phyloP scores from a whole-genome alignment of 2,329 filamentous ascomycete genomes.

The Cladosporium halotolerans region DNA sequence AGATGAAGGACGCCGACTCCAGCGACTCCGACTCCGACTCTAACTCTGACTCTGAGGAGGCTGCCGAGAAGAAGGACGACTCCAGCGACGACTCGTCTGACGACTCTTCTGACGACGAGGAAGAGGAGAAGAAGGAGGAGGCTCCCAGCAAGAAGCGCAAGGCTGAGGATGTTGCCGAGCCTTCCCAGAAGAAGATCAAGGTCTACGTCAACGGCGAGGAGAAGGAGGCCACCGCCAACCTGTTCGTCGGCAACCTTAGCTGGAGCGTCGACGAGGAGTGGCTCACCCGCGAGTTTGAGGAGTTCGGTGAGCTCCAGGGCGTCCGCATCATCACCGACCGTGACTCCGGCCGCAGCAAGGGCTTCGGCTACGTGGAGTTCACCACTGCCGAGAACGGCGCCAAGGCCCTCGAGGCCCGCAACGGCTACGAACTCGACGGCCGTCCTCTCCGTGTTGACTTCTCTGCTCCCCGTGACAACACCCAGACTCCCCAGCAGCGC shows the following conservation, averaged over 20 bases:
- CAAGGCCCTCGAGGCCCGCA: constrained; percentile 68
- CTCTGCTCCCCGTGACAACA: constrained; percentile 59
- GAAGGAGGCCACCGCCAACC: constrained; percentile 53
- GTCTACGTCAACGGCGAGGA: constrained; percentile 32
- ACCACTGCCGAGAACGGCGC: constrained; percentile 59
- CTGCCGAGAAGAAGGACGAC: neutral
- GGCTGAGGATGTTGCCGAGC: constrained; percentile 48
- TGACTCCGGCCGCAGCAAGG: constrained; percentile 74
- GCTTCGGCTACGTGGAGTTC: constrained; percentile 91
- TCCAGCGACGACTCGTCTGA: constrained; percentile 15
- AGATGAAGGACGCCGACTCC: constrained; percentile 13
- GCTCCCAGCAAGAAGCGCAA: constrained; percentile 60
- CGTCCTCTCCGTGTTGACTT: constrained; percentile 74
- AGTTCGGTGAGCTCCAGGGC: constrained; percentile 64
- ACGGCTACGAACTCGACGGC: constrained; percentile 66
- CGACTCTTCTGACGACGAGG: constrained; percentile 28
- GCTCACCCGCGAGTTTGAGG: constrained; percentile 74
- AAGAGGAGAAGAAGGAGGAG: constrained; percentile 35
- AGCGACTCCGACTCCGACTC: constrained; percentile 20
- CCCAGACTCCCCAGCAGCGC: constrained; percentile 35
- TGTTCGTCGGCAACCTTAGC: constrained; percentile 85
- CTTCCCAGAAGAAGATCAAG: constrained; percentile 61
- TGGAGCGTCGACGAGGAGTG: constrained; percentile 85
- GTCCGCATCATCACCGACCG: constrained; percentile 81
- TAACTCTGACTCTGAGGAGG: constrained; percentile 1